Evolutionary conservation across 2,329 filamentous ascomycete genomes (phyloP).

Genomic region (Sporothrix curviconia): DNA sequence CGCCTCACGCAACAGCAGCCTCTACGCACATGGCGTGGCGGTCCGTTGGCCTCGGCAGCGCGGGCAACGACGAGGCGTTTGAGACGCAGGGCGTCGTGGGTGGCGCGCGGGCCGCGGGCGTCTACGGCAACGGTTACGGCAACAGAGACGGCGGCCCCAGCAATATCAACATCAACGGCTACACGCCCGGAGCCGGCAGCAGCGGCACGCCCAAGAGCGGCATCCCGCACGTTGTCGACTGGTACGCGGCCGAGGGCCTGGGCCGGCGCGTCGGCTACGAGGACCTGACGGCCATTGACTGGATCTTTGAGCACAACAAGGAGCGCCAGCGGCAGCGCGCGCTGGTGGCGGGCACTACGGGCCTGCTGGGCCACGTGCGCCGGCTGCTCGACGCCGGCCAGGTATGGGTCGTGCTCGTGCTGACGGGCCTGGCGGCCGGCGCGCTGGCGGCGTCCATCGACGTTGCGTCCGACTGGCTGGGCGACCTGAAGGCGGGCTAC

Average conservation of each 20-base stretch:
- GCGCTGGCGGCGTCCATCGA: slow-evolving; percentile 83
- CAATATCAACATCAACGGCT: slow-evolving; percentile 4
- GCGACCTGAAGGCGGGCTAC: slow-evolving; percentile 83
- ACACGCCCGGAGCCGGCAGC: slow-evolving; percentile 29
- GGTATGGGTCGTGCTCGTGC: slow-evolving; percentile 82
- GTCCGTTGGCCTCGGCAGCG: neutral
- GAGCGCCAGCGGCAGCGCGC: slow-evolving; percentile 82
- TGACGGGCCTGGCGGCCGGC: slow-evolving; percentile 79
- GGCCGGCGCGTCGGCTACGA: slow-evolving; percentile 90
- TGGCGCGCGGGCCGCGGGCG: too few species aligned
- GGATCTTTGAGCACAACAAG: slow-evolving; percentile 98
- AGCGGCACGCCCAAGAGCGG: neutral
- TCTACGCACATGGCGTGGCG: neutral
- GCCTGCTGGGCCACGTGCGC: slow-evolving; percentile 65
- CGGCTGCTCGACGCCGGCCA: slow-evolving; percentile 78
- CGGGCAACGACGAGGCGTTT: slow-evolving; percentile 5
- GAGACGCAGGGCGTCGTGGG: slow-evolving; percentile 10
- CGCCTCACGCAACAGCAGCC: too few species aligned
- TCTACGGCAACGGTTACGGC: too few species aligned
- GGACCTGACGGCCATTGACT: slow-evolving; percentile 94
- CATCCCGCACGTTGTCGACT: slow-evolving; percentile 50
- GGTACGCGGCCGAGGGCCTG: slow-evolving; percentile 79
- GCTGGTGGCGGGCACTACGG: slow-evolving; percentile 61
- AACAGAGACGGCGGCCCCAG: neutral
- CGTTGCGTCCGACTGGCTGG: slow-evolving; percentile 86